phyloP scores from a whole-genome alignment of 148 eudicot genomes.

The Persicaria maculosa region DNA sequence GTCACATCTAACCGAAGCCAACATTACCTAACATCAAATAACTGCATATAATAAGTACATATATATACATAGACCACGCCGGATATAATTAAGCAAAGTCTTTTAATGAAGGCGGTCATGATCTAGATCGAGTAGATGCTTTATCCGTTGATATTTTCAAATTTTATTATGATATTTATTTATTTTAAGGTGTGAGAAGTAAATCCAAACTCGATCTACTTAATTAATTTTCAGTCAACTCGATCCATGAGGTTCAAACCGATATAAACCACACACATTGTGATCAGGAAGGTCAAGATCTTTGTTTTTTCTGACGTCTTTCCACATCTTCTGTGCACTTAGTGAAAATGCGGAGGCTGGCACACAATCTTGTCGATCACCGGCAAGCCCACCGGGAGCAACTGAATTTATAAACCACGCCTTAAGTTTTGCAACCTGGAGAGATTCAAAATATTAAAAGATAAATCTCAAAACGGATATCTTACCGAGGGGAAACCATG shows the following conservation, averaged over 20 bases:
- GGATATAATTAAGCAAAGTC: too few species aligned
- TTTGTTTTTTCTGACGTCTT: neutral
- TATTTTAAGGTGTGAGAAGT: too few species aligned
- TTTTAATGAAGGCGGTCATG: too few species aligned
- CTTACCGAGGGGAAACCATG: too few species aligned
- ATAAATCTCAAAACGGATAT: too few species aligned
- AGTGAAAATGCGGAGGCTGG: constrained; percentile 1
- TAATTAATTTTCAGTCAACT: too few species aligned
- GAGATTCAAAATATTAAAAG: neutral
- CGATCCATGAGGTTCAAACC: too few species aligned
- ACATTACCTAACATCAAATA: neutral
- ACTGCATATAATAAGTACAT: neutral
- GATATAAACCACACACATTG: neutral
- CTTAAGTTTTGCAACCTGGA: neutral
- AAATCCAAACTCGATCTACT: too few species aligned
- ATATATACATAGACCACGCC: too few species aligned
- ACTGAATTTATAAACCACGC: neutral
- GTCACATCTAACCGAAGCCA: neutral
- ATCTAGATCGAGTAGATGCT: neutral
- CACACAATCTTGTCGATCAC: neutral
- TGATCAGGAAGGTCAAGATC: neutral
- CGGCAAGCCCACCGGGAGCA: neutral
- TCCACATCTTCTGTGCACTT: neutral
- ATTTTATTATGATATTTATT: too few species aligned
- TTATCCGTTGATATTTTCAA: too few species aligned